Evolutionary conservation across 2,329 filamentous ascomycete genomes (phyloP).

Genomic region (Helotiales sp.): DNA sequence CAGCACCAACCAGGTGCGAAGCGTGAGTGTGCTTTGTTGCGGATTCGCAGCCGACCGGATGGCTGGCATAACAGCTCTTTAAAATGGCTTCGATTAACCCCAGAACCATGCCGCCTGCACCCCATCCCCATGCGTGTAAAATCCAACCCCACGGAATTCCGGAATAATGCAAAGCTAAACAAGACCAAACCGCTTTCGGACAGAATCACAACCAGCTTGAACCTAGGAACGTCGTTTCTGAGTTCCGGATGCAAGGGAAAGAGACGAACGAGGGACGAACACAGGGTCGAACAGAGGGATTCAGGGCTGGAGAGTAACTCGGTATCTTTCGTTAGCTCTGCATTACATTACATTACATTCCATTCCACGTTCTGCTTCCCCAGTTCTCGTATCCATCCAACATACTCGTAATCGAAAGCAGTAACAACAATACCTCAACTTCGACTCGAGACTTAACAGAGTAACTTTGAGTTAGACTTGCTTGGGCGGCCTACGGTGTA

Average conservation of each 20-base stretch:
- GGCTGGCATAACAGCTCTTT: not conserved
- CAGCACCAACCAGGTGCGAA: not conserved
- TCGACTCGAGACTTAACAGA: constrained; percentile 1
- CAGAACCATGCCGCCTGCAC: not conserved
- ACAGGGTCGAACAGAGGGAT: too few species aligned
- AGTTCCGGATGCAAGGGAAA: constrained; percentile 1
- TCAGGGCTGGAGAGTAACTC: not conserved
- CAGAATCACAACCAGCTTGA: not conserved
- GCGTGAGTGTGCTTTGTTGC: not conserved
- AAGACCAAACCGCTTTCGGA: not conserved
- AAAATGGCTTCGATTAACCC: not conserved
- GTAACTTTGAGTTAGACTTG: constrained; percentile 19
- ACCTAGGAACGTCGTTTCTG: not conserved
- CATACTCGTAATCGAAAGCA: constrained; percentile 1
- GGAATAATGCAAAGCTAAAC: not conserved
- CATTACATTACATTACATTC: not conserved
- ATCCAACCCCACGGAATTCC: constrained; percentile 21
- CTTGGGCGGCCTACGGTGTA: not conserved
- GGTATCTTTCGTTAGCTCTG: constrained; percentile 5
- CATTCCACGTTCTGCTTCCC: constrained; percentile 4
- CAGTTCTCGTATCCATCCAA: not conserved
- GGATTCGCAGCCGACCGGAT: not conserved
- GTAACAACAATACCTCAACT: not conserved
- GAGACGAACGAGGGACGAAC: too few species aligned
- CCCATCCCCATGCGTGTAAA: constrained; percentile 6